Percentiles rank a stretch among this genome's conserved stretches.
phyloP scores from a whole-genome alignment of 257 asterid genomes.

The Solanum pennellii region DNA sequence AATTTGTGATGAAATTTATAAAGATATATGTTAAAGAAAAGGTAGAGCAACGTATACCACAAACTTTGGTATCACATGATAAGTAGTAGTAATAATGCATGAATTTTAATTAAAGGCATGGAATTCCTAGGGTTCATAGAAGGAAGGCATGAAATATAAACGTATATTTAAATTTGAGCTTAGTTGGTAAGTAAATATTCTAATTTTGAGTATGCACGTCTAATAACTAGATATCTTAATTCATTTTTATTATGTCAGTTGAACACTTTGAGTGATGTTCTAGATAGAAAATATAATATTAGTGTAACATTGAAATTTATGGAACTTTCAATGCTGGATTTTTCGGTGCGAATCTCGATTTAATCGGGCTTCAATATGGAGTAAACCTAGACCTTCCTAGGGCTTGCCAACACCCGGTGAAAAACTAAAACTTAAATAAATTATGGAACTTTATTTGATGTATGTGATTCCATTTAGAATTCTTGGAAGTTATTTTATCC shows the following conservation, averaged over 20 bases:
- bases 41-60: background rate
- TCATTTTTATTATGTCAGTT: too few relatives aligned
- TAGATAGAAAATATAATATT: too few relatives aligned
- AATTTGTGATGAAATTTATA: background rate
- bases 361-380: too few relatives aligned
- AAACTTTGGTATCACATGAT: background rate
- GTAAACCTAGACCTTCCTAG: too few relatives aligned
- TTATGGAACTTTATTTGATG: background rate
- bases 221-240: too few relatives aligned
- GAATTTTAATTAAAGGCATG: background rate
- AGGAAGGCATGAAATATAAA: background rate
- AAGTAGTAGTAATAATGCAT: background rate
- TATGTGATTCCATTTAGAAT: background rate
- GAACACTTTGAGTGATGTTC: background rate
- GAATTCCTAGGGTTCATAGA: background rate
- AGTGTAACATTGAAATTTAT: too few relatives aligned
- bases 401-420: too few relatives aligned
- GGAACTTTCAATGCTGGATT: rapidly evolving
- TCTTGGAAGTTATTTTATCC: too few relatives aligned
- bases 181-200: background rate
- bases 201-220: too few relatives aligned
- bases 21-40: background rate
- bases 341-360: too few relatives aligned
- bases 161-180: background rate
- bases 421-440: too few relatives aligned